Percentiles rank a stretch among this genome's conserved stretches.
phyloP scores from a whole-genome alignment of 257 asterid genomes.

The Solanum corneliomulleri region DNA sequence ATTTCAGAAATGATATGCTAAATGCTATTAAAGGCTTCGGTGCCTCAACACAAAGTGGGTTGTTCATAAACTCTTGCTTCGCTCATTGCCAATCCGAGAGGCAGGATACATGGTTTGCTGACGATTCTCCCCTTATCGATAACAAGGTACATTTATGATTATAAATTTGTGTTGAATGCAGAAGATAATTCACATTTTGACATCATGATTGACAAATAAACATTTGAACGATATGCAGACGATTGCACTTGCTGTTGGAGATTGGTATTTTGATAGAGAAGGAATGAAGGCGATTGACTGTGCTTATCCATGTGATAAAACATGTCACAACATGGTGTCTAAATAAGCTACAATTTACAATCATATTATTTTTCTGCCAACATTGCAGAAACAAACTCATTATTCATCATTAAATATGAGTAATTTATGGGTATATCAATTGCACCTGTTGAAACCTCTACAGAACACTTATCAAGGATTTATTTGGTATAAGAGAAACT shows the following conservation, averaged over 20 bases:
- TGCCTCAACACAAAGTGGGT: slow-evolving; percentile 2
- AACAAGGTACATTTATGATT: slow-evolving; percentile 1
- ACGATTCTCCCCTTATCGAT: slow-evolving; percentile 8
- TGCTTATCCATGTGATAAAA: slow-evolving; percentile 76
- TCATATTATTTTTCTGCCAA: neutral
- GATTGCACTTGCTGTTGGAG: slow-evolving; percentile 75
- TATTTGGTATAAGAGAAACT: neutral
- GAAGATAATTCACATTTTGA: neutral
- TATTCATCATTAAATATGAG: neutral
- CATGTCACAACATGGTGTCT: slow-evolving; percentile 85
- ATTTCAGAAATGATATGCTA: slow-evolving; percentile 3
- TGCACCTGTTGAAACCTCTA: neutral
- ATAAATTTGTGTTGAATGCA: neutral
- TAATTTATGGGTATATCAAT: neutral
- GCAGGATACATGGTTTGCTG: slow-evolving; percentile 20
- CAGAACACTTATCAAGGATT: neutral
- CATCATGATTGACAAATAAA: neutral
- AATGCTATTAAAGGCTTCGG: neutral
- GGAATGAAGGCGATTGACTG: slow-evolving; percentile 55
- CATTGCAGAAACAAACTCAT: neutral
- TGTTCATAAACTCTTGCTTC: slow-evolving; percentile 13
- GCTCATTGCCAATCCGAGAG: slow-evolving; percentile 15
- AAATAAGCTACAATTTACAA: slow-evolving; percentile 16
- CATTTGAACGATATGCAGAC: slow-evolving; percentile 31
- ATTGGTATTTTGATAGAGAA: slow-evolving; percentile 74